Evolutionary conservation across 1,284 basidiomycete species (phyloP).

Genomic region (Chalciporus sp.): DNA sequence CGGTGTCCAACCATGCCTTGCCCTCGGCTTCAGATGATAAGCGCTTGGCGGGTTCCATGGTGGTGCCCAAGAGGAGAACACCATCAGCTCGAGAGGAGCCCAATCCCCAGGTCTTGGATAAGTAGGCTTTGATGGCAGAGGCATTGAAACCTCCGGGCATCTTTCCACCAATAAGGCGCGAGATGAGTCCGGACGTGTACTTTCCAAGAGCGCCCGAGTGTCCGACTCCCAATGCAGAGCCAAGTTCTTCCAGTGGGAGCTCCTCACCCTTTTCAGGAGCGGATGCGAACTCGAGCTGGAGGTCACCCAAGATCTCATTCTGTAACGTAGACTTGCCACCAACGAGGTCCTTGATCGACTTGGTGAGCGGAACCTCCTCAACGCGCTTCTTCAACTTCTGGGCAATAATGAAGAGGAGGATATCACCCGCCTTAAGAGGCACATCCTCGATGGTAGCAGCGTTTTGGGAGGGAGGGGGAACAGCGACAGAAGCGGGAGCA

Average conservation of each 20-base stretch:
- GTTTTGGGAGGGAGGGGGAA: conserved; percentile 56
- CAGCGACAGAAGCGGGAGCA: conserved; percentile 45
- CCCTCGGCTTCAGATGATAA: conserved; percentile 90
- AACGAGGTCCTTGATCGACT: conserved; percentile 98
- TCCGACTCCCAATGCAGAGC: conserved; percentile 80
- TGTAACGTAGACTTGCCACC: conserved; percentile 98
- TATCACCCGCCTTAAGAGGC: conserved; percentile 91
- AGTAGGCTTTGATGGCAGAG: conserved; percentile 88
- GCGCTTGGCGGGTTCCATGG: conserved; percentile 93
- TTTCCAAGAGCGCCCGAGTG: conserved; percentile 91
- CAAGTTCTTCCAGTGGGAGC: conserved; percentile 93
- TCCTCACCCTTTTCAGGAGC: conserved; percentile 99
- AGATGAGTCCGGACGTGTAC: conserved; percentile 90
- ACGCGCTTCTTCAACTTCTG: conserved; percentile 98
- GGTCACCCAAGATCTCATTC: conserved; percentile 94
- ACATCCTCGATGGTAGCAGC: conserved; percentile 84
- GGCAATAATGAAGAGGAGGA: conserved; percentile 87
- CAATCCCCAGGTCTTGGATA: conserved; percentile 92
- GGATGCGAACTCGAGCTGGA: conserved; percentile 87
- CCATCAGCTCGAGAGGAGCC: conserved; percentile 88
- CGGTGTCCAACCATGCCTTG: conserved; percentile 90
- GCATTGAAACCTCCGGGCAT: conserved; percentile 99
- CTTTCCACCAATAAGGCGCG: conserved; percentile 91
- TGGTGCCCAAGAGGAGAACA: conserved; percentile 89
- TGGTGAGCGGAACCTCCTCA: conserved; percentile 87